Base-by-base conservation (phyloP, 2,329 filamentous ascomycete genomes). In the Myriangium duriaei region DNA sequence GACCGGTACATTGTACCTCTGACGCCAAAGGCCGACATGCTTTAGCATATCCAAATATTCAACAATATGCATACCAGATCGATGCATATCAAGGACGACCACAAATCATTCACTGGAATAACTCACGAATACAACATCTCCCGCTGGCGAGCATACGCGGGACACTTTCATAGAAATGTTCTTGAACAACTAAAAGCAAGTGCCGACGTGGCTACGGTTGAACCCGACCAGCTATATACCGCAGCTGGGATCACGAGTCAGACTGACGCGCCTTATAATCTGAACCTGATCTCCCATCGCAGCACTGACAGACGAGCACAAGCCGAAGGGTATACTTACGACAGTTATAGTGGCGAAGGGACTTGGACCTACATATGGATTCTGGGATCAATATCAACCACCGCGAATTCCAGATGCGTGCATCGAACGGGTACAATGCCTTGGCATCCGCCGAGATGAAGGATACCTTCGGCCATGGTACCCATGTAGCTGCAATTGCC, bases 401-500 rank as follows among this genome's bases (percentile, higher is more conserved):
- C 42, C 42, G 19, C 42, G 47, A 61, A 32, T 63, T 60, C 28
- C 53, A 46, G 19, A 56, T 54, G 6, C 53, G 59, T 40, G 60
- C 56, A 6, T 47, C 30, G 5, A 53, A 43, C 40, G 58, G 57
- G 19, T 51, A 47, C 4, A 61, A 58, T 42, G 41, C 41, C 5
- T 37, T 44, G 5, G 37, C 32, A 13, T 39, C 56, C 49, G 34
- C 40, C 11, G n/a, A n/a, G n/a, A 51, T 57, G 39, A 55, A 51
- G 14, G 61, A 64, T 41, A 63, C 69, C 46, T 72, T 76, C 49
- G 75, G 75, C 10, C 76, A 79, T 55, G 76, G 76, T 28, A 74
- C 65, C 39, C 76, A 79, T 59, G 72, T 76, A 16, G 67, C 73
- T 7, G 76, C 72, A 14, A 79, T 73, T 11, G 69, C 77, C 30